A percentile compares a stretch with the other conserved stretches of the same genome.
These are phyloP conservation scores for Colletotrichum sp. DNA, from an alignment of 2,329 filamentous ascomycete genomes.

Conservation along the genomic window DNA sequence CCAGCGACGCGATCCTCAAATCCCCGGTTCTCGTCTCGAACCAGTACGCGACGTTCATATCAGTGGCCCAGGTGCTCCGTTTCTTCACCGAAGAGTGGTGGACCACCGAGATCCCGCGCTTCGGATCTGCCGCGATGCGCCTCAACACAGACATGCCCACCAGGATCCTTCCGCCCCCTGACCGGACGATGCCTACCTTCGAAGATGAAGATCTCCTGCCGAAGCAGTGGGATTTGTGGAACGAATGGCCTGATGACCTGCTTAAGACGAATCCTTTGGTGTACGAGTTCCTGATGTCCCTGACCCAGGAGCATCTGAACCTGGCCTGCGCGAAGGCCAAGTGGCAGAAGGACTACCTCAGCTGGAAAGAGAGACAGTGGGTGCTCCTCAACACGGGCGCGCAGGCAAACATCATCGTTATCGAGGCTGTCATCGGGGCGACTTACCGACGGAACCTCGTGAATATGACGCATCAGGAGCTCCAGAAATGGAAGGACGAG, in stretches of 20 bases:
- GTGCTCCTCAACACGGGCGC: background rate
- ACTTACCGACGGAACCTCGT: background rate
- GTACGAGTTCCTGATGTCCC: background rate
- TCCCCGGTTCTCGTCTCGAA: background rate
- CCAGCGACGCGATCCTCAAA: background rate
- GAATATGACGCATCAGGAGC: background rate
- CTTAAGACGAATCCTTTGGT: background rate
- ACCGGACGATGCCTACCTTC: background rate
- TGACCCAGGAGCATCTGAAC: background rate
- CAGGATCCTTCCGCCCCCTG: background rate
- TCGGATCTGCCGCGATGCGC: slow-evolving; percentile 25
- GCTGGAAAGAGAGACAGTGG: background rate
- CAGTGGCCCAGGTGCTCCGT: background rate
- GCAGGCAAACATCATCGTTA: background rate
- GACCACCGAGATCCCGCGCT: slow-evolving; percentile 26
- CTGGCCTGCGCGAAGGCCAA: background rate
- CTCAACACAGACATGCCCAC: background rate
- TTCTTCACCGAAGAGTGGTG: slow-evolving; percentile 31
- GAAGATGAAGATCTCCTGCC: background rate
- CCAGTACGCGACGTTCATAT: background rate
- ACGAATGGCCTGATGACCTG: background rate
- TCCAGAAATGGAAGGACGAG: background rate
- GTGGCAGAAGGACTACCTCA: background rate
- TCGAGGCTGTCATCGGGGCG: background rate
- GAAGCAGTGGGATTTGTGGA: background rate